Evolutionary conservation across 805 yeast species (phyloP), one percentile per base, ranked within the genome.

Genomic region (Yamadazyma insecticola): DNA sequence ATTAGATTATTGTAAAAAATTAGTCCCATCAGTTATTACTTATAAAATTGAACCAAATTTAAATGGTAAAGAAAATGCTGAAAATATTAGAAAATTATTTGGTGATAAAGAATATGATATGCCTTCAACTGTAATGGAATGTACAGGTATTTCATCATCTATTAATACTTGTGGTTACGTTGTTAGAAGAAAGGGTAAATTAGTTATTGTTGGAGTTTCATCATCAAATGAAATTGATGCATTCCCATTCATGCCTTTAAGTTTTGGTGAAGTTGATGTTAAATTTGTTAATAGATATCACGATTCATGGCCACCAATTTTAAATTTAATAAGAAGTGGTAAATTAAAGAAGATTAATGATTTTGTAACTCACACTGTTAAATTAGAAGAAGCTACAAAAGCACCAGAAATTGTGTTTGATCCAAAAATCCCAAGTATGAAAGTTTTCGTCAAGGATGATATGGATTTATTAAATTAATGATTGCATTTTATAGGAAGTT

Each of bases 111-210:
- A 19, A 31, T 43, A 40, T 48, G 49, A 35, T 44, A 48, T 16
- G 59, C 58, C 45, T 16, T 23, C 39, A n/a, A 41, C 41, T 10
- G 42, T 52, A 4, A 45, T 52, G 16, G 53, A 48, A 34, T 46
- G 51, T 34, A 44, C 51, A 15, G 53, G 51, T 20, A 43, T 45
- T 29, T 50, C 46, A 4, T 35, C 43, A n/a, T 41, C 45, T 6
- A 45, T 48, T 22, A 44, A 38, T 19, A 38, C 46, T 13, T 37
- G 47, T 30, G 44, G 44, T n/a, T 41, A 36, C 17, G 42, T 36
- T 13, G 45, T 40, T 5, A 40, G 45, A 35, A 43, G 49, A 34
- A 40, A 39, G 12, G 53, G 51, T 5, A 39, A 32, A 22, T 37
- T 47, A 26, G 41, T 39, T 14, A 30, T 44, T 30, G 42, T 49